A percentile compares a stretch with the other conserved stretches of the same genome.
Evolutionary conservation across 352 stramenopile genomes (phyloP).

Genomic region (Pythium rishiriense): DNA sequence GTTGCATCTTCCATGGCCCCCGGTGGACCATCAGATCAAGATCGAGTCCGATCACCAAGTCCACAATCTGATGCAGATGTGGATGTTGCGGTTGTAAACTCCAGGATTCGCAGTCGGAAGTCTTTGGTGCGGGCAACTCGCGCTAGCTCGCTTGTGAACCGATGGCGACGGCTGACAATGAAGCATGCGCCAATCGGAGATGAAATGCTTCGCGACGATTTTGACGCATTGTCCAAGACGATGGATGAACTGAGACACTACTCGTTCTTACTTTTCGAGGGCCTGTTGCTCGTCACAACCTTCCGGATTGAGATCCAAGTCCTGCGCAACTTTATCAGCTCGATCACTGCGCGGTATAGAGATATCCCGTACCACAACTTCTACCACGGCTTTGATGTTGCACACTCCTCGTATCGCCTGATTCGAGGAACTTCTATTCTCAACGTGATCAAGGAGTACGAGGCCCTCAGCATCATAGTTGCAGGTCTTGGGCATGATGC

Average conservation of each 20-base stretch:
- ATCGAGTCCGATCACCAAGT: not conserved
- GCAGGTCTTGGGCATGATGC: constrained; percentile 84
- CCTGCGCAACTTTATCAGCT: constrained; percentile 56
- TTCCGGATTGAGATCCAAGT: constrained; percentile 60
- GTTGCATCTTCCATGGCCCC: constrained; percentile 10
- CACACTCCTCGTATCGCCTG: constrained; percentile 61
- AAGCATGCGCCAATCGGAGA: constrained; percentile 33
- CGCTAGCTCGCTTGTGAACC: constrained; percentile 57
- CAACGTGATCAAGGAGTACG: constrained; percentile 69
- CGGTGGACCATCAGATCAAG: not conserved
- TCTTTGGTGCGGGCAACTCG: constrained; percentile 47
- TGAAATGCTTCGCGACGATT: constrained; percentile 53
- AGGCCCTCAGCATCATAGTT: constrained; percentile 79
- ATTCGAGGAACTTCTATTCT: constrained; percentile 54
- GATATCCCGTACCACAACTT: constrained; percentile 86
- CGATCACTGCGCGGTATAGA: constrained; percentile 58
- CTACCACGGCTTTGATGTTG: constrained; percentile 84
- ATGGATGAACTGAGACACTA: constrained; percentile 58
- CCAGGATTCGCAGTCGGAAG: constrained; percentile 38
- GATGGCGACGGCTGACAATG: constrained; percentile 60
- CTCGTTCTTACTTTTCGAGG: constrained; percentile 63
- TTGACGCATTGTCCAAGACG: constrained; percentile 64
- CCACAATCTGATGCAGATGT: constrained; percentile 7
- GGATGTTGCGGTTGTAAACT: constrained; percentile 6
- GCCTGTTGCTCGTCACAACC: constrained; percentile 55